These are phyloP conservation scores for Allium sativum DNA, from an alignment of 106 monocot species.

Conservation along the genomic window DNA sequence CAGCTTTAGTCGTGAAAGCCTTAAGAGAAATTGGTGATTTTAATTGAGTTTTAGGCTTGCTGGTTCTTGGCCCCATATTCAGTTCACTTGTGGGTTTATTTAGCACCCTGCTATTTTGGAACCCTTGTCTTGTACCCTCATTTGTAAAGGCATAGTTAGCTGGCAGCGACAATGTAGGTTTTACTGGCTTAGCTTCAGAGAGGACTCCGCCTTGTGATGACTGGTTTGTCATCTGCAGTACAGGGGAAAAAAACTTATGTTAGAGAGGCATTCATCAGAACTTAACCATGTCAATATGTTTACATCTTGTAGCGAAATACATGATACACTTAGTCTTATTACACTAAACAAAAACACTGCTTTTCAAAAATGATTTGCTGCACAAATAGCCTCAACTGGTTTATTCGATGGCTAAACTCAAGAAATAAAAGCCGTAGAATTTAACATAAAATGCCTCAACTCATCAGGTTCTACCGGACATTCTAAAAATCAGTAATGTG, in stretches of 20 bases:
- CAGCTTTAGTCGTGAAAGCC: slow-evolving; percentile 22
- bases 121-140: slow-evolving; percentile 16
- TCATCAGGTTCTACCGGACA: too few relatives aligned
- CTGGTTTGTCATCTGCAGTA: slow-evolving; percentile 32
- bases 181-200: background rate
- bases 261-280: too few relatives aligned
- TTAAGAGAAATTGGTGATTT: slow-evolving; percentile 19
- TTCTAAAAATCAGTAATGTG: too few relatives aligned
- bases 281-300: too few relatives aligned
- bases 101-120: slow-evolving; percentile 6
- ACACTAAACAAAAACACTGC: too few relatives aligned
- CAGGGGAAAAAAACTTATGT: slow-evolving; percentile 2
- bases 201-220: background rate
- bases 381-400: too few relatives aligned
- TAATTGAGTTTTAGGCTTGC: slow-evolving; percentile 16
- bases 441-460: too few relatives aligned
- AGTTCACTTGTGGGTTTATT: slow-evolving; percentile 20
- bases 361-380: too few relatives aligned
- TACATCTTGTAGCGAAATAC: too few relatives aligned
- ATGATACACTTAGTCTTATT: too few relatives aligned
- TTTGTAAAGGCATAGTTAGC: slow-evolving; percentile 1
- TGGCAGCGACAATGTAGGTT: background rate
- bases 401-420: too few relatives aligned
- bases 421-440: too few relatives aligned
- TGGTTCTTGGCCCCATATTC: slow-evolving; percentile 50